Evolutionary conservation across 805 yeast genomes (phyloP).

Genomic region (Yarrowia keelungensis): DNA sequence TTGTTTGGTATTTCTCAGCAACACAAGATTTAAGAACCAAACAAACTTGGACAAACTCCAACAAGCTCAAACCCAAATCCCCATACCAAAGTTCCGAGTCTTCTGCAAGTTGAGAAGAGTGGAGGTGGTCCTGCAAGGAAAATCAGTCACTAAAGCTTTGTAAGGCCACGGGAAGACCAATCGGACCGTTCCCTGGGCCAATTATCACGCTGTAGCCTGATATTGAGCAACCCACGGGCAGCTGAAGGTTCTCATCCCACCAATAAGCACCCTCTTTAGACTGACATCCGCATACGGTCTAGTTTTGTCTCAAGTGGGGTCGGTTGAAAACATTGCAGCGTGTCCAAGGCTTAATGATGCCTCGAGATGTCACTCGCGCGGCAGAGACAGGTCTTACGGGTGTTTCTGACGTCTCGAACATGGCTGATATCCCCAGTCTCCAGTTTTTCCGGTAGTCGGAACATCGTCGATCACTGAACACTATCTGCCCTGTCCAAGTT

Average conservation of each 20-base stretch:
- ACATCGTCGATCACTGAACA: conserved; percentile 44
- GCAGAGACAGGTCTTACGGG: too few relatives aligned
- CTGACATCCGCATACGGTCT: neutral
- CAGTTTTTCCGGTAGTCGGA: neutral
- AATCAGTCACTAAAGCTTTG: neutral
- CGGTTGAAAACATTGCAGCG: neutral
- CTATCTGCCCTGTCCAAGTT: neutral
- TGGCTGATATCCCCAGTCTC: neutral
- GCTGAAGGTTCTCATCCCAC: neutral
- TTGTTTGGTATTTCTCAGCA: neutral
- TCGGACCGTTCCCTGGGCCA: neutral
- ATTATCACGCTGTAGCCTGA: neutral
- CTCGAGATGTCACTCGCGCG: too few relatives aligned
- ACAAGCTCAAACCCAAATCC: neutral
- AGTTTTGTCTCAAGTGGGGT: neutral
- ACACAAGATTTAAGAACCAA: neutral
- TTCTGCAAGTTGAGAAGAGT: neutral
- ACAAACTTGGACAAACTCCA: neutral
- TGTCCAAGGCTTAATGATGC: too few relatives aligned
- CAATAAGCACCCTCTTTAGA: neutral
- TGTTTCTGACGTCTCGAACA: too few relatives aligned
- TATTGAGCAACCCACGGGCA: neutral
- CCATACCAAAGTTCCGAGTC: neutral
- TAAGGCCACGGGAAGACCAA: neutral
- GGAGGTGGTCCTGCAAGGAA: conserved; percentile 16